Conservation (phyloP, 768 basidiomycete genomes). For the Auricularia heimuer region DNA sequence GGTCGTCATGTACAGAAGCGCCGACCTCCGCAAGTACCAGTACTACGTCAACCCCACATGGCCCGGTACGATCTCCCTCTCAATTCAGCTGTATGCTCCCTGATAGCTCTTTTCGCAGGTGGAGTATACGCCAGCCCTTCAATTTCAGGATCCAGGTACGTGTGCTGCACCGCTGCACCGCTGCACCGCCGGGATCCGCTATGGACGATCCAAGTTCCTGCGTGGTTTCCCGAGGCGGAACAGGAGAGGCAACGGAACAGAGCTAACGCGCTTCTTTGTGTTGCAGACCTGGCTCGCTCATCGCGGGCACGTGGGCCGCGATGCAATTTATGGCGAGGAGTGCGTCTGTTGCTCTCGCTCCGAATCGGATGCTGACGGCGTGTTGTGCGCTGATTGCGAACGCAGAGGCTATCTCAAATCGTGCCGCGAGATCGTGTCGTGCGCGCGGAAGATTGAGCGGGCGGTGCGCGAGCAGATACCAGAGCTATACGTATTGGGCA, state of each 20-base stretch:
- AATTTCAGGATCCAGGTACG: slow-evolving; percentile 81
- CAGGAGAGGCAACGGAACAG: no score
- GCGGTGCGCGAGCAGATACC: slow-evolving; percentile 60
- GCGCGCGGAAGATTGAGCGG: slow-evolving; percentile 59
- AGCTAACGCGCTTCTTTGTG: background rate
- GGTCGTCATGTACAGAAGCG: slow-evolving; percentile 86
- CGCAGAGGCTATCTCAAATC: slow-evolving; percentile 78
- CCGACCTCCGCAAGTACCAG: slow-evolving; percentile 67
- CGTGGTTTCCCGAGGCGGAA: background rate
- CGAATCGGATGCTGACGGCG: background rate
- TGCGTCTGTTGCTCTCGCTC: slow-evolving; percentile 27
- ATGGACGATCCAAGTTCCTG: background rate
- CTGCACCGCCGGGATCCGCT: background rate
- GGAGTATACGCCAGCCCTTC: slow-evolving; percentile 88
- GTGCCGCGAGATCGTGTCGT: slow-evolving; percentile 70
- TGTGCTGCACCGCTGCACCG: slow-evolving; percentile 8
- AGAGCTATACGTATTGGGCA: slow-evolving; percentile 81
- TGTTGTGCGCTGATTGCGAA: background rate
- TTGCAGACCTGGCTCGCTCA: slow-evolving; percentile 74
- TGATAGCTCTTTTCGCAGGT: slow-evolving; percentile 30
- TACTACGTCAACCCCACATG: slow-evolving; percentile 80
- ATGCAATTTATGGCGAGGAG: slow-evolving; percentile 86
- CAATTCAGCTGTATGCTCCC: background rate
- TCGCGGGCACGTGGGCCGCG: slow-evolving; percentile 95
- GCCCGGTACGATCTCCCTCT: slow-evolving; percentile 40